These are phyloP conservation scores for Leccinum subtestaceum DNA, from an alignment of 768 basidiomycete genomes.

Conservation along the genomic window DNA sequence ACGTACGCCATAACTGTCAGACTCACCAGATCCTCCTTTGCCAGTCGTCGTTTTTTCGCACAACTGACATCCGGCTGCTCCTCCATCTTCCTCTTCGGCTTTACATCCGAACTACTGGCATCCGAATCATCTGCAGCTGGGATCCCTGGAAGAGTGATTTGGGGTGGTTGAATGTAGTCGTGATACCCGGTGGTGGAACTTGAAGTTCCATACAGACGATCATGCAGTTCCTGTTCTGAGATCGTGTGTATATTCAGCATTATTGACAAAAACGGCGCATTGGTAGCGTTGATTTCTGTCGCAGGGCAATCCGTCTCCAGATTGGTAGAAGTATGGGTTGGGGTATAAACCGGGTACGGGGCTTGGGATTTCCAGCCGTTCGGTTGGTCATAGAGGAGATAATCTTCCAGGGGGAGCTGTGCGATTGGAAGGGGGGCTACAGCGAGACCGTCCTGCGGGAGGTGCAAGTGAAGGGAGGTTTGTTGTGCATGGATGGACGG, in stretches of 20 bases:
- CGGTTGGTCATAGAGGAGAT: neutral
- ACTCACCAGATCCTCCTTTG: neutral
- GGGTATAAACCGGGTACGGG: no score
- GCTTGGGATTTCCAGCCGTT: no score
- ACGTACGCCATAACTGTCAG: neutral
- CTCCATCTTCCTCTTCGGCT: neutral
- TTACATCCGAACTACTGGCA: neutral
- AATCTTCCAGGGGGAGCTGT: neutral
- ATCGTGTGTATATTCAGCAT: no score
- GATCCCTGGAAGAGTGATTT: neutral
- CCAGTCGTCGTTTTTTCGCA: neutral
- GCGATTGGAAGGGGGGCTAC: neutral
- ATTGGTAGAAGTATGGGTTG: neutral
- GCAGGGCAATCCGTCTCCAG: neutral
- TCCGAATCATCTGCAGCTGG: neutral
- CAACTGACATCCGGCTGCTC: neutral
- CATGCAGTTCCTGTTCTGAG: no score
- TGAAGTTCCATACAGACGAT: no score
- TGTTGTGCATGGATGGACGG: neutral
- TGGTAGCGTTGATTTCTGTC: accelerated
- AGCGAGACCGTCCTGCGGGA: neutral
- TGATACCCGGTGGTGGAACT: no score
- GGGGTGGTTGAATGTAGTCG: neutral
- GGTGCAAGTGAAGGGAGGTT: neutral
- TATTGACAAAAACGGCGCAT: neutral